Percentiles rank a stretch among this genome's conserved stretches.
These are phyloP conservation scores for Corylus americana DNA, from an alignment of 306 rosid species.

Conservation along the genomic window DNA sequence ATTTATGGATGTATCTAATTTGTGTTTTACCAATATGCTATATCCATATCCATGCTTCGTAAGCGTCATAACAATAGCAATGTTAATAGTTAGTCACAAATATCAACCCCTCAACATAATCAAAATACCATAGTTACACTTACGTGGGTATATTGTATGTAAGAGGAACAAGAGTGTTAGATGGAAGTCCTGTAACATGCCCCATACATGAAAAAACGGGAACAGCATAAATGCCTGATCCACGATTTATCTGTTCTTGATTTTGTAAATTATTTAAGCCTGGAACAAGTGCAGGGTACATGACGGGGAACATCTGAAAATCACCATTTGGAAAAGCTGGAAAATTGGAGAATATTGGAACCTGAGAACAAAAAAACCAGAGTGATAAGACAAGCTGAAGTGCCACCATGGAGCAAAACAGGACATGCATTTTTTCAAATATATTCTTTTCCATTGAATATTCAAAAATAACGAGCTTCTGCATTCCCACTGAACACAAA, in stretches of 20 bases:
- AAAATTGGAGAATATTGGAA: constrained; percentile 41
- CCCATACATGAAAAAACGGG: constrained; percentile 63
- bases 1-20: not conserved
- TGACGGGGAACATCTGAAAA: constrained; percentile 65
- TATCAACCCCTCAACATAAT: not conserved
- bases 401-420: not conserved
- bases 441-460: not conserved
- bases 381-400: not conserved
- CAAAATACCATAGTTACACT: constrained; percentile 28
- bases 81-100: constrained; percentile 20
- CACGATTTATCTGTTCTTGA: constrained; percentile 66
- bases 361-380: constrained; percentile 47
- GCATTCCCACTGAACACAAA: not conserved
- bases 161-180: constrained; percentile 71
- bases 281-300: constrained; percentile 70
- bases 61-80: not conserved
- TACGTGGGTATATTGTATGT: constrained; percentile 86
- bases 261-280: constrained; percentile 46
- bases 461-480: not conserved
- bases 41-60: not conserved
- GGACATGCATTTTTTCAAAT: not conserved
- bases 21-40: not conserved
- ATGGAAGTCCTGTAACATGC: constrained; percentile 65
- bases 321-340: constrained; percentile 49
- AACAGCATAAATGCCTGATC: constrained; percentile 94